phyloP scores from a whole-genome alignment of 208 protist species.

The Acanthamoeba rhysodes region DNA sequence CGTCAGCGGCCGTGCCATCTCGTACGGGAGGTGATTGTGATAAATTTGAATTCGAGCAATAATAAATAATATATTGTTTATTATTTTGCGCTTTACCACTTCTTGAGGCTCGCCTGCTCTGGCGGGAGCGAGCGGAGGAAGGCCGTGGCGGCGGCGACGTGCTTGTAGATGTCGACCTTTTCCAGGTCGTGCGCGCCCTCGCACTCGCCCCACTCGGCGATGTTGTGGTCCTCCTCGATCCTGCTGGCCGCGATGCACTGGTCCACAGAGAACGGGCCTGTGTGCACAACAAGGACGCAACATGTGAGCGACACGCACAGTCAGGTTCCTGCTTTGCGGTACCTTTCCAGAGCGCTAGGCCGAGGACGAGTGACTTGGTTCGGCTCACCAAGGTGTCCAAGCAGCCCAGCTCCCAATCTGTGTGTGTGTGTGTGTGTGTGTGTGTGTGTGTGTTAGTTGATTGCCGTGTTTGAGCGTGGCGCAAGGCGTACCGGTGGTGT shows the following conservation, averaged over 20 bases:
- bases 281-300: neutral
- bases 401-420: slow-evolving; percentile 71
- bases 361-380: slow-evolving; percentile 72
- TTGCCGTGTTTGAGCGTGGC: neutral
- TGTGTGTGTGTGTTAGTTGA: too few relatives aligned
- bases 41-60: too few relatives aligned
- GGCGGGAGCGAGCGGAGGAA: slow-evolving; percentile 40
- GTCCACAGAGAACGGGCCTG: slow-evolving; percentile 56
- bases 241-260: slow-evolving; percentile 46
- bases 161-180: slow-evolving; percentile 71
- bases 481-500: slow-evolving; percentile 16
- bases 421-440: too few relatives aligned
- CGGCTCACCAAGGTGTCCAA: slow-evolving; percentile 60
- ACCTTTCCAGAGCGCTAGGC: slow-evolving; percentile 60
- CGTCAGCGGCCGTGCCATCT: neutral
- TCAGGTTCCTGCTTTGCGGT: neutral
- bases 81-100: neutral
- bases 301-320: neutral
- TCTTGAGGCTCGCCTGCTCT: slow-evolving; percentile 36
- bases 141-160: slow-evolving; percentile 51
- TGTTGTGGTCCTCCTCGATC: slow-evolving; percentile 73
- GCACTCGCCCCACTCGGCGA: slow-evolving; percentile 69
- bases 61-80: too few relatives aligned
- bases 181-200: slow-evolving; percentile 73
- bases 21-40: too few relatives aligned